Conservation (phyloP, 371 early-diverging fungal genomes). For the Syncephalis plumigaleata region DNA sequence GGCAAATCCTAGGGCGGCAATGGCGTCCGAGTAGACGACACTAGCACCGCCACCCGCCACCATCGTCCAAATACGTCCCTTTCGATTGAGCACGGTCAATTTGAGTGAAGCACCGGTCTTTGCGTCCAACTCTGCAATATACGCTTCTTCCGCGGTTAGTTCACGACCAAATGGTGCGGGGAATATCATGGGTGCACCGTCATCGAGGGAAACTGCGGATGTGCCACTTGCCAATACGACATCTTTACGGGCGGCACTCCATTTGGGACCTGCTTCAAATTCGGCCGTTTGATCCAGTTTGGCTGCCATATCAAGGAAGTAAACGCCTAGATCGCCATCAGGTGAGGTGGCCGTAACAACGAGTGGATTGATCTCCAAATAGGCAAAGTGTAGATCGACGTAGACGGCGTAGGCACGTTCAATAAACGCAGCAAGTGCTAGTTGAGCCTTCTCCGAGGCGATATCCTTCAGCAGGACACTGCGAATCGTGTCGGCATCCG, state of each 20-base stretch:
- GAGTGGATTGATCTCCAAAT: slow-evolving; percentile 96
- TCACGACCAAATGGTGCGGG: slow-evolving; percentile 97
- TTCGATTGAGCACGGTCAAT: slow-evolving; percentile 85
- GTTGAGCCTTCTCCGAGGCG: slow-evolving; percentile 46
- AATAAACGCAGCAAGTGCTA: slow-evolving; percentile 78
- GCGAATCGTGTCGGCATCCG: slow-evolving; percentile 44
- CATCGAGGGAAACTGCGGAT: slow-evolving; percentile 25
- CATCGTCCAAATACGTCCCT: slow-evolving; percentile 97
- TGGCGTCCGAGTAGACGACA: slow-evolving; percentile 92
- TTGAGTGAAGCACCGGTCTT: slow-evolving; percentile 97
- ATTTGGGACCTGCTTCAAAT: slow-evolving; percentile 85
- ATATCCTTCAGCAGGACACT: slow-evolving; percentile 38
- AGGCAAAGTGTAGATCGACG: slow-evolving; percentile 91
- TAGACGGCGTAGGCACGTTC: slow-evolving; percentile 84
- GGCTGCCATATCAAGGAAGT: slow-evolving; percentile 90
- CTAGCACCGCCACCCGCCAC: slow-evolving; percentile 98
- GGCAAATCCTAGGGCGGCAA: slow-evolving; percentile 86
- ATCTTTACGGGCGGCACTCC: slow-evolving; percentile 54
- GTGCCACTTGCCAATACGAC: slow-evolving; percentile 5
- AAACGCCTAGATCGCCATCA: slow-evolving; percentile 31
- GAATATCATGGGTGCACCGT: slow-evolving; percentile 87
- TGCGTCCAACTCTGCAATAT: slow-evolving; percentile 90
- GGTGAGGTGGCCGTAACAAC: slow-evolving; percentile 64
- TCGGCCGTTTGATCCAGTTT: slow-evolving; percentile 97
- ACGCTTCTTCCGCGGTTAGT: slow-evolving; percentile 88